Base-by-base conservation (phyloP, 768 basidiomycete genomes). In the Trametes punicea region DNA sequence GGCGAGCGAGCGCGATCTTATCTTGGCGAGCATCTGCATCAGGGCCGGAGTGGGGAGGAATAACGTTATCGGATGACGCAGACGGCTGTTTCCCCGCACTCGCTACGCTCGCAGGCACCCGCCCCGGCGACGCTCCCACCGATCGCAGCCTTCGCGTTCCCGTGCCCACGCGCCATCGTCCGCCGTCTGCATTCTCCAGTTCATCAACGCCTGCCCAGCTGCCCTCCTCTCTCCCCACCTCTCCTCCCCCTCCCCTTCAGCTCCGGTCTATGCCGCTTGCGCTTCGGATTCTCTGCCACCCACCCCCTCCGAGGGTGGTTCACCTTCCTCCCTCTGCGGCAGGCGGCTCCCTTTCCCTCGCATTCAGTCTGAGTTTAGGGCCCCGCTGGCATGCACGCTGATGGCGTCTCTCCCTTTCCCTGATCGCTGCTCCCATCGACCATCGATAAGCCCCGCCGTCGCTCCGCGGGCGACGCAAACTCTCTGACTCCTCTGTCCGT, bases 81-180 rank as follows among this genome's bases (percentile, higher is more conserved):
- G 48, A 31, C 53, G 13, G 13, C 59, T 51, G 26, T 56, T 60
- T 60, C 59, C 59, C 59, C 59, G 54, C 59, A 60, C 33, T 60
- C 45, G 51, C 20, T 44, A 23, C 42, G 20, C 42, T 36, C 41
- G 51, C 20, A 44, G 42, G 23, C 42, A 44, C 42, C 25, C 42
- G 42, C 23, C 42, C 11, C 42, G 25, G 42, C 42, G 23, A 27
- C 42, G 23, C 42, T 45, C 51, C 51, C 51, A 53, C 51, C 51
- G 51, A 53, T 52, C 51, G 51, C 41, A 25, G 10, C 33, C 27
- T 31, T 20, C 27, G 38, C 29, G 39, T 30, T 41, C 33, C 38
- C 27, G 27, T 21, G 49, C 29, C 26, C 49, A 36, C 20, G 26
- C 39, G 26, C n/a, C n/a, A n/a, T n/a, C n/a, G n/a, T n/a, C n/a